Base-by-base conservation (phyloP, 2,329 filamentous ascomycete species). In the Pseudopithomyces maydicus region DNA sequence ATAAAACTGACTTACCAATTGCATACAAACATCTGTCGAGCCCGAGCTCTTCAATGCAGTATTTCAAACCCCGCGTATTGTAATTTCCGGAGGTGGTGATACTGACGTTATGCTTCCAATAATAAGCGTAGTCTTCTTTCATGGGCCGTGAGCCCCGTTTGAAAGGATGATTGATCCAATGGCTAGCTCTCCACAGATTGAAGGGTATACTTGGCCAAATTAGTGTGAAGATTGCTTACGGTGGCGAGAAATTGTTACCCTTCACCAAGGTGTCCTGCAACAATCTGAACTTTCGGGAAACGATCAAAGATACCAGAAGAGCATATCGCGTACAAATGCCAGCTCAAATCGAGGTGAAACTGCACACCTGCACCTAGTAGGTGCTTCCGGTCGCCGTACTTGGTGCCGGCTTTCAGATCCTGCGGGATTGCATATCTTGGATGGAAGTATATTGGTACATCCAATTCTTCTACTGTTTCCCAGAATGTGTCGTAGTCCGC, bases 161-260 rank as follows among this genome's bases (percentile, higher is more conserved):
- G 32, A 77, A 74, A 0, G 76, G 77, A 57, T 79, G 78, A 59
- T 79, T 79, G 63, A 78, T 78, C 78, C 77, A 79, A 67, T 80
- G 77, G 33, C 63, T 66, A 32, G 77, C 76, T 17, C 64, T 64
- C 68, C 68, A 71, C 3, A 73, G 55, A 47, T 80, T 80, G 67
- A 81, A 80, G 0, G 79, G 78, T 35, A 81, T 77, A 2, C 77
- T 79, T 33, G 5, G 2, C 1, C 15, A 23, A 17, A 35, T 65
- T 7, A 66, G 57, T 8, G 15, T 52, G 8, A 33, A 36, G 2
- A n/a, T 29, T 19, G 6, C 22, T n/a, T 11, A 7, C 3, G 35
- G 5, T 32, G 43, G 3, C 19, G 43, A 1, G 1, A 33, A n/a
- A n/a, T 39, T 61, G n/a, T 65, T 32, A 70, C 67, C 55, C 75